Evolutionary conservation across 805 yeast genomes (phyloP).

Genomic region (Pichia occidentalis): DNA sequence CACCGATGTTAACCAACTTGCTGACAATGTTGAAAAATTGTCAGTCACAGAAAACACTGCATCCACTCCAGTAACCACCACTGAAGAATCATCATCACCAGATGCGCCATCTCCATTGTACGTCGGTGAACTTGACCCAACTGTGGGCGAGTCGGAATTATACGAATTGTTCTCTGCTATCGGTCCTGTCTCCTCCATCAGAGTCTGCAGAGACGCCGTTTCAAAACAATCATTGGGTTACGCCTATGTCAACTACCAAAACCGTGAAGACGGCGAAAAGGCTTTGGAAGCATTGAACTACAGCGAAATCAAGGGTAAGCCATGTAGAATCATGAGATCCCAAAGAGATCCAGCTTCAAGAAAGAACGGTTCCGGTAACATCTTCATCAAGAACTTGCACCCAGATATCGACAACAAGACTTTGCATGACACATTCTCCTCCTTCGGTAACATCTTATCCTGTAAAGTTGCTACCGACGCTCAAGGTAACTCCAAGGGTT

Average conservation of each 20-base stretch:
- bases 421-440: slow-evolving; percentile 94
- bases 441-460: slow-evolving; percentile 91
- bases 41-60: slow-evolving; percentile 28
- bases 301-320: slow-evolving; percentile 85
- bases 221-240: slow-evolving; percentile 96
- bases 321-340: slow-evolving; percentile 99
- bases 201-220: slow-evolving; percentile 98
- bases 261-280: slow-evolving; percentile 80
- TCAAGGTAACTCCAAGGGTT: slow-evolving; percentile 86
- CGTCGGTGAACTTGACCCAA: slow-evolving; percentile 93
- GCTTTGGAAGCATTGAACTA: slow-evolving; percentile 96
- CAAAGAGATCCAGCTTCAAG: slow-evolving; percentile 97
- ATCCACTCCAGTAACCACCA: slow-evolving; percentile 28
- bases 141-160: slow-evolving; percentile 89
- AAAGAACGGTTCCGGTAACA: slow-evolving; percentile 93
- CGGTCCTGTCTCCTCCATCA: slow-evolving; percentile 93
- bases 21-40: slow-evolving; percentile 31
- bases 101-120: slow-evolving; percentile 75
- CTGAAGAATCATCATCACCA: slow-evolving; percentile 29
- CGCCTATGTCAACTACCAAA: slow-evolving; percentile 95
- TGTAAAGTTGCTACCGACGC: slow-evolving; percentile 97
- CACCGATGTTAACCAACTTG: slow-evolving; percentile 30
- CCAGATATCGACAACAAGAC: slow-evolving; percentile 99
- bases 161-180: slow-evolving; percentile 91
- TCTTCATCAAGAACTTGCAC: slow-evolving; percentile 96